These are phyloP conservation scores for Pichia sp. DNA, from an alignment of 1,139 yeast genomes.

Conservation along the genomic window DNA sequence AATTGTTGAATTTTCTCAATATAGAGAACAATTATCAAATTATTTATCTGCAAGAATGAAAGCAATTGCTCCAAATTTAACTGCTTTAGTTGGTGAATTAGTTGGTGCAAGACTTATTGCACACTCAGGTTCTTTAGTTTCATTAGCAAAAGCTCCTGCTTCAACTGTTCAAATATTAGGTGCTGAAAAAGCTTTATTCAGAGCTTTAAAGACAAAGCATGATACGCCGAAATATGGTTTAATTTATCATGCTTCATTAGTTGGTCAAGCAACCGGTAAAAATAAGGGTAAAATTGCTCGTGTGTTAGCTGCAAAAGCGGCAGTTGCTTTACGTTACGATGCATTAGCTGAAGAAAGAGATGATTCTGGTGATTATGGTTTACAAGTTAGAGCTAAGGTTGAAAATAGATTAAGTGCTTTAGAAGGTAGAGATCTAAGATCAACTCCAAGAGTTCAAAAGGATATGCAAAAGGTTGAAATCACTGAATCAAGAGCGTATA, in stretches of 20 bases:
- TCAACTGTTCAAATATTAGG: slow-evolving; percentile 98
- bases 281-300: slow-evolving; percentile 99
- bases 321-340: slow-evolving; percentile 93
- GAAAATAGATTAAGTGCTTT: slow-evolving; percentile 91
- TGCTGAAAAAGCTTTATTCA: slow-evolving; percentile 97
- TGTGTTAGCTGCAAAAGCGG: slow-evolving; percentile 97
- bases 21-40: slow-evolving; percentile 87
- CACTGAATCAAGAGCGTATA: slow-evolving; percentile 79
- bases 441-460: slow-evolving; percentile 68
- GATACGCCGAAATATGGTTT: slow-evolving; percentile 98
- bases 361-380: slow-evolving; percentile 90
- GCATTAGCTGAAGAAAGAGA: slow-evolving; percentile 96
- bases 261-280: slow-evolving; percentile 95
- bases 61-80: slow-evolving; percentile 96
- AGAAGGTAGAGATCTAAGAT: slow-evolving; percentile 90
- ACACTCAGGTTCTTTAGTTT: slow-evolving; percentile 92
- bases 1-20: slow-evolving; percentile 89
- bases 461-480: slow-evolving; percentile 80
- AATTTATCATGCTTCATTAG: slow-evolving; percentile 92
- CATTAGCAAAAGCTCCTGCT: slow-evolving; percentile 96
- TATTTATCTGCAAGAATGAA: slow-evolving; percentile 92
- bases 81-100: slow-evolving; percentile 92
- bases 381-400: slow-evolving; percentile 86
- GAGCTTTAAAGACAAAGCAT: slow-evolving; percentile 97
- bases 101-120: slow-evolving; percentile 98